Percentiles rank a stretch among this genome's conserved stretches.
Conservation (phyloP, 306 rosid species). For the Vigna reflexopilosa region DNA sequence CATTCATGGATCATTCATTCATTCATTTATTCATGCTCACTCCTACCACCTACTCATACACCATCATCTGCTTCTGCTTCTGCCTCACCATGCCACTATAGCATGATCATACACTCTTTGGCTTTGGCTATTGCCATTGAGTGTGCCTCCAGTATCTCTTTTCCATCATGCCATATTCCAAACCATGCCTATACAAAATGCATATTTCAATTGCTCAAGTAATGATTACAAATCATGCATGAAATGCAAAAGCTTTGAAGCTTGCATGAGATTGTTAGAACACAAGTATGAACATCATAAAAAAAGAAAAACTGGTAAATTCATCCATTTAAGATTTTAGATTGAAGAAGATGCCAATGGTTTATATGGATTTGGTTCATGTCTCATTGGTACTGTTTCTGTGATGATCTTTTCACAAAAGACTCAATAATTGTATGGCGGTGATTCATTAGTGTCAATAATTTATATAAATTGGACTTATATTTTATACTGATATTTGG, state of each 20-base stretch:
- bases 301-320: no score
- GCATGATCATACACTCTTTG: neutral
- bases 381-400: no score
- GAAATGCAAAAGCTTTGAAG: neutral
- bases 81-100: neutral
- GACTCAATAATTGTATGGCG: no score
- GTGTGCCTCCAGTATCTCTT: constrained; percentile 35
- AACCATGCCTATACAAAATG: constrained; percentile 17
- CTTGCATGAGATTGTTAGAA: neutral
- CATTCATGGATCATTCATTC: constrained; percentile 8
- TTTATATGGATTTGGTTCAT: no score
- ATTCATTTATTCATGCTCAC: neutral
- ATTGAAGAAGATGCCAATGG: no score
- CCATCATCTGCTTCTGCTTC: neutral
- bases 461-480: no score
- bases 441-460: no score
- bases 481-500: no score
- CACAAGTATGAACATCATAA: no score
- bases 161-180: neutral
- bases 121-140: constrained; percentile 28
- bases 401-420: no score
- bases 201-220: constrained; percentile 23
- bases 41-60: constrained; percentile 8
- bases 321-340: no score
- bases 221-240: constrained; percentile 19